phyloP scores from a whole-genome alignment of 1,139 yeast genomes.

The Sugiyamaella grinbergsii region DNA sequence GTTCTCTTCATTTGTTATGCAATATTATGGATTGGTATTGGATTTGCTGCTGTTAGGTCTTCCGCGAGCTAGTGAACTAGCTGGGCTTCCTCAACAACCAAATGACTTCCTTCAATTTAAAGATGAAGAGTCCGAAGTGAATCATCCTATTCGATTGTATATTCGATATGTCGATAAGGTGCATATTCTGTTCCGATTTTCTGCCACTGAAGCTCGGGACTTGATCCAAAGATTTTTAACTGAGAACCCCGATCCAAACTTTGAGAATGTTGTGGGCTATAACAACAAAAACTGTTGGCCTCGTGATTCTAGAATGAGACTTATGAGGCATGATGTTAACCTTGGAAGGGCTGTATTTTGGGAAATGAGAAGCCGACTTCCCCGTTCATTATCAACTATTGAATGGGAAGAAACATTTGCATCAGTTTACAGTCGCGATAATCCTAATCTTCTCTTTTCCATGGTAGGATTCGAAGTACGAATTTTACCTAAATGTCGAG shows the following conservation, averaged over 20 bases:
- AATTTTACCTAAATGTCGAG: slow-evolving; percentile 72
- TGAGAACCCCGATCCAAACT: slow-evolving; percentile 91
- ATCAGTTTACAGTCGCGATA: slow-evolving; percentile 87
- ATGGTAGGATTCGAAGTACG: slow-evolving; percentile 97
- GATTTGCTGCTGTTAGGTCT: slow-evolving; percentile 83
- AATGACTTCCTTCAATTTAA: slow-evolving; percentile 76
- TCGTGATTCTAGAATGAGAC: slow-evolving; percentile 82
- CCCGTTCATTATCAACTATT: slow-evolving; percentile 68
- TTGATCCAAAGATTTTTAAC: slow-evolving; percentile 72
- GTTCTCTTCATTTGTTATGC: slow-evolving; percentile 85
- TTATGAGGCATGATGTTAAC: slow-evolving; percentile 89
- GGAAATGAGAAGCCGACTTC: slow-evolving; percentile 83
- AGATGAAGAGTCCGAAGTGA: slow-evolving; percentile 57
- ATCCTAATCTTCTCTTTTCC: slow-evolving; percentile 81
- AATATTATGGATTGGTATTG: slow-evolving; percentile 81
- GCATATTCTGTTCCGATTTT: slow-evolving; percentile 76
- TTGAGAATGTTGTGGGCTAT: slow-evolving; percentile 83
- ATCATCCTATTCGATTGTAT: slow-evolving; percentile 78
- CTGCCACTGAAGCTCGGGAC: slow-evolving; percentile 70
- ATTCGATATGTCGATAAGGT: slow-evolving; percentile 82
- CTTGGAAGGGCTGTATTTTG: slow-evolving; percentile 90
- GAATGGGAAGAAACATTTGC: slow-evolving; percentile 83
- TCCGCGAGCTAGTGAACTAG: slow-evolving; percentile 84
- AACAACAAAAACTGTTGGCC: slow-evolving; percentile 96
- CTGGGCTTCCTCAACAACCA: slow-evolving; percentile 71